Conservation (phyloP, 495 filamentous ascomycete genomes). For the Podospora bellae-mahoneyi region DNA sequence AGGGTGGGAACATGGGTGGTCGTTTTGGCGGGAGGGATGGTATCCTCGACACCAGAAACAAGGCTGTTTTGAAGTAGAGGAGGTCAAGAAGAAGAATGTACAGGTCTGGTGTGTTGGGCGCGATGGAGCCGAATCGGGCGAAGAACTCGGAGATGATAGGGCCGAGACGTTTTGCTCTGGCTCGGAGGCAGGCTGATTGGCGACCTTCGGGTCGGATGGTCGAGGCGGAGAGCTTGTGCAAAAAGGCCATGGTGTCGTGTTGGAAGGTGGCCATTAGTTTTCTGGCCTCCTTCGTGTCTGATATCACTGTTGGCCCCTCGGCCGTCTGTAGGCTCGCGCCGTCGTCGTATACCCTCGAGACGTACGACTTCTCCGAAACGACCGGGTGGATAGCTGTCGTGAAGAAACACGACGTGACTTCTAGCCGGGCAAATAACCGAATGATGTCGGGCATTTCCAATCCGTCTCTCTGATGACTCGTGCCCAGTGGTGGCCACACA, state of each 20-base stretch:
- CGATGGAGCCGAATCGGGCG: slow-evolving; percentile 4
- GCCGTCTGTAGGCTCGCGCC: slow-evolving; percentile 20
- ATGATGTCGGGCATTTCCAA: slow-evolving; percentile 36
- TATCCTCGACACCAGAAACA: slow-evolving; percentile 45
- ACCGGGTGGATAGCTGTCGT: slow-evolving; percentile 59
- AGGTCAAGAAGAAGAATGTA: slow-evolving; percentile 21
- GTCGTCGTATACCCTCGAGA: slow-evolving; percentile 49
- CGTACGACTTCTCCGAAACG: slow-evolving; percentile 57
- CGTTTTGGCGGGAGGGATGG: slow-evolving; percentile 15
- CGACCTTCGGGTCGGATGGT: slow-evolving; percentile 13
- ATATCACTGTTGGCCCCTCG: background rate
- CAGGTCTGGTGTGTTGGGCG: slow-evolving; percentile 13
- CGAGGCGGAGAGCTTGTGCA: slow-evolving; percentile 13
- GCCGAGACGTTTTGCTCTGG: slow-evolving; percentile 18
- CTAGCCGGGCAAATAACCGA: slow-evolving; percentile 36
- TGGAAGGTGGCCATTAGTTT: slow-evolving; percentile 21
- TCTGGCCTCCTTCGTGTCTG: slow-evolving; percentile 9
- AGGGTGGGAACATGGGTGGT: background rate
- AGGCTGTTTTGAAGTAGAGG: slow-evolving; percentile 55
- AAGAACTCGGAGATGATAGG: slow-evolving; percentile 18
- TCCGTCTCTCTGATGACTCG: background rate
- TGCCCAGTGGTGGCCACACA: slow-evolving; percentile 10
- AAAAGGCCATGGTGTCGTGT: slow-evolving; percentile 24
- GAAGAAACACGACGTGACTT: slow-evolving; percentile 42
- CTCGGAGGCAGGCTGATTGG: slow-evolving; percentile 16